Conservation (phyloP, 192 early-diverging fungal genomes). For the Coemansia sp. region DNA sequence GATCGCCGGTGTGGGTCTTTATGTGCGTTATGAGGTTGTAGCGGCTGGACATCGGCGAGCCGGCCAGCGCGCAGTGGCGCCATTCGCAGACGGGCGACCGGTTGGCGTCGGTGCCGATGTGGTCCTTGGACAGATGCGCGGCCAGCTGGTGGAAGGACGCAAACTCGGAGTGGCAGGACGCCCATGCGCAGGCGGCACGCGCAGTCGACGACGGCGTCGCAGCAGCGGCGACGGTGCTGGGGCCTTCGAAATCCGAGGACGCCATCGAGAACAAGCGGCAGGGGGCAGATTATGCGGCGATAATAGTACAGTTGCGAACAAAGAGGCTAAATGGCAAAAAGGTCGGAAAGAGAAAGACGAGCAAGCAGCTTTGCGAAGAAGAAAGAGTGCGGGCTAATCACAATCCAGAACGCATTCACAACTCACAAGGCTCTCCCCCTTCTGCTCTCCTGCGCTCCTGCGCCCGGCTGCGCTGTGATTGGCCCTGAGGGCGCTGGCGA, state of each 20-base stretch:
- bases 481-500: not conserved
- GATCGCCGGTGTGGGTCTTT: slow-evolving; percentile 66
- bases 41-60: slow-evolving; percentile 57
- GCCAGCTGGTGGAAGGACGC: slow-evolving; percentile 23
- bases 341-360: slow-evolving; percentile 3
- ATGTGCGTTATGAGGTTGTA: slow-evolving; percentile 63
- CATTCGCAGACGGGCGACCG: slow-evolving; percentile 25
- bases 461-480: not conserved
- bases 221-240: slow-evolving; percentile 1
- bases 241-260: slow-evolving; percentile 13
- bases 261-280: slow-evolving; percentile 4
- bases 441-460: not conserved
- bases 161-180: slow-evolving; percentile 50
- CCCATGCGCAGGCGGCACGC: slow-evolving; percentile 63
- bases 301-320: not conserved
- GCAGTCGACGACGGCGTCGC: slow-evolving; percentile 1
- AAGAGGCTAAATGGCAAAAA: not conserved
- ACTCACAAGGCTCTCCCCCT: not conserved
- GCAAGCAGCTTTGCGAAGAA: not conserved
- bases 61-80: slow-evolving; percentile 21
- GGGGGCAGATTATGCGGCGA: not conserved
- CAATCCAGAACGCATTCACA: not conserved
- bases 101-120: slow-evolving; percentile 18
- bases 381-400: not conserved
- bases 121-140: slow-evolving; percentile 27